Evolutionary conservation across 2,329 filamentous ascomycete genomes (phyloP), one percentile per base, ranked within the genome.

Genomic region (Paramyrothecium sp.): DNA sequence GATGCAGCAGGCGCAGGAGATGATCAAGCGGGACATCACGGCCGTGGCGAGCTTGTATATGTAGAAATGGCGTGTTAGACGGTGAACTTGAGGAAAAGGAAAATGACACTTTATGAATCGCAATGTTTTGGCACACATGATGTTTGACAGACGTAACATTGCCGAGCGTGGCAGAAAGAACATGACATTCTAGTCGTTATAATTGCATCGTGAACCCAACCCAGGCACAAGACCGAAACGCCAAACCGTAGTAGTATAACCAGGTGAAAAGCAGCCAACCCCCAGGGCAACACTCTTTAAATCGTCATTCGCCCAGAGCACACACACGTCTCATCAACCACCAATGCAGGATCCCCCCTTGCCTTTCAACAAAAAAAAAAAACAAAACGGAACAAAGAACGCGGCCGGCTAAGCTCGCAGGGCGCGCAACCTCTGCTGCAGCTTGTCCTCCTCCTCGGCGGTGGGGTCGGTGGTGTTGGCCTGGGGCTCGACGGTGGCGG

Each of bases 1-100:
- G 84, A 99, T 99, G 94, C 89, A 96, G 77, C 88, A 88, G 61
- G 96, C 94, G 64, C 94, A 98, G 82, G 95, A 99, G 80, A 84
- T 97, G 83, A 99, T 99, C 72, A 96, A 97, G 82, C 81, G 95
- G 68, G 95, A 97, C 72, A 95, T 97, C 55, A 96, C 92, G 21
- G 93, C 93, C 19, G 91, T 93, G 44, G 92, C 92, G 16, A 92
- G 89, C 71, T 75, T 96, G 69, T 96, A 96, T 70, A 93, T 96
- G 89, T 96, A 81, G 38, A 44, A 12, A 44, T 19, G n/a, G 19
- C 13, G 5, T 44, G 4, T 44, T 17, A 16, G n/a, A 44, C n/a
- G 38, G 38, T 19, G 5, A 44, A 44, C 13, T 10, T 30, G 26
- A 10, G 10, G 10, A 30, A 30, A 5, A 10, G 26, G 5, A 30